Evolutionary conservation across 2,329 filamentous ascomycete species (phyloP).

Genomic region (Aureobasidium sp.): DNA sequence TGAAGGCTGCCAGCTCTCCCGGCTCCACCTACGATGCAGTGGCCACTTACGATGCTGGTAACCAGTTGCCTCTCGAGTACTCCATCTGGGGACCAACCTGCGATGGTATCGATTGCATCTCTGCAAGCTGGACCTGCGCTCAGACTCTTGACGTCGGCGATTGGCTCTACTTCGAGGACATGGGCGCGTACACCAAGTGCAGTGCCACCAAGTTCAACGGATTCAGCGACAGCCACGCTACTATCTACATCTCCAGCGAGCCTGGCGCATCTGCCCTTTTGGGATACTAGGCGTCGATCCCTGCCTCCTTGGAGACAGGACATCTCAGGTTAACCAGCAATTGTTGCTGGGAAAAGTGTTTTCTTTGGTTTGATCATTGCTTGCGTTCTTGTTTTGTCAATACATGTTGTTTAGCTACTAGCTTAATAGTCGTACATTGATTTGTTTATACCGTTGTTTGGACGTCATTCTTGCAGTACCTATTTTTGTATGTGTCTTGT

Average conservation of each 20-base stretch:
- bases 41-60: conserved; percentile 35
- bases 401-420: no score
- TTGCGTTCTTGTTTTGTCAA: no score
- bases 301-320: background rate
- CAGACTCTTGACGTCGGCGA: conserved; percentile 83
- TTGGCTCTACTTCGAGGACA: conserved; percentile 98
- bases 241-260: conserved; percentile 94
- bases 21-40: conserved; percentile 24
- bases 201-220: conserved; percentile 97
- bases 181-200: conserved; percentile 98
- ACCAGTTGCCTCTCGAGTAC: conserved; percentile 59
- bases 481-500: no score
- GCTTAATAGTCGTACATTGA: no score
- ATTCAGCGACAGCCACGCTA: conserved; percentile 85
- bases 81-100: conserved; percentile 98
- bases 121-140: conserved; percentile 68
- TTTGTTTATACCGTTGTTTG: no score
- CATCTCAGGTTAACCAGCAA: no score
- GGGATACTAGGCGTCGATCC: conserved; percentile 23
- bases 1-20: conserved; percentile 50
- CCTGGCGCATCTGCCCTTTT: conserved; percentile 72
- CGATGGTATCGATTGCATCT: conserved; percentile 94
- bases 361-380: no score
- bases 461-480: no score
- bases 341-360: no score